phyloP scores from a whole-genome alignment of 2,329 filamentous ascomycete genomes.

The Alternaria sp. region DNA sequence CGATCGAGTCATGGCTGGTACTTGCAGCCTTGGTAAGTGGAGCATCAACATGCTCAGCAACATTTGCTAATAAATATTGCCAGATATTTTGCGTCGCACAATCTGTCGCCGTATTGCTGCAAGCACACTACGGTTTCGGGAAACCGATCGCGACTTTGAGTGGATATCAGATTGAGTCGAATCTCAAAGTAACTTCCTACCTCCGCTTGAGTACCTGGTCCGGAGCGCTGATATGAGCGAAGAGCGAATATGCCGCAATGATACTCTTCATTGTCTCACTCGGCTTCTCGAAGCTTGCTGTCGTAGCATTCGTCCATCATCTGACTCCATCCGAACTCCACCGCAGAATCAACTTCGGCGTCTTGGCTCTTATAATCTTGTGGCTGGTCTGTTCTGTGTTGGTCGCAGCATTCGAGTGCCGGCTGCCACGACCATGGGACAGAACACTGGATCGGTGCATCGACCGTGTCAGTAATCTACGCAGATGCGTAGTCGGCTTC shows the following conservation, averaged over 20 bases:
- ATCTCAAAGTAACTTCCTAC: constrained; percentile 14
- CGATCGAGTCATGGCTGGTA: constrained; percentile 20
- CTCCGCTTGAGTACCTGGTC: background rate
- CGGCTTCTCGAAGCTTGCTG: constrained; percentile 35
- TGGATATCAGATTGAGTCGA: constrained; percentile 13
- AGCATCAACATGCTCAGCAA: no score
- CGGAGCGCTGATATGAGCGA: background rate
- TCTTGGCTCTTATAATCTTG: constrained; percentile 10
- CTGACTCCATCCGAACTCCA: constrained; percentile 26
- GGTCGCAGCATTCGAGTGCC: constrained; percentile 22
- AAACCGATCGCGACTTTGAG: constrained; percentile 22
- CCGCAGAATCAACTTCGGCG: constrained; percentile 19
- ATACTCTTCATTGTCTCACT: constrained; percentile 32
- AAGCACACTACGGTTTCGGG: constrained; percentile 28
- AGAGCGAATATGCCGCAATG: constrained; percentile 36
- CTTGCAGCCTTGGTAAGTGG: constrained; percentile 21
- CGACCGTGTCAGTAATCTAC: constrained; percentile 18
- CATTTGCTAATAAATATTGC: background rate
- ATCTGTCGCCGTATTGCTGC: constrained; percentile 22
- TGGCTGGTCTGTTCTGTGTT: constrained; percentile 25
- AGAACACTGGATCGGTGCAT: constrained; percentile 16
- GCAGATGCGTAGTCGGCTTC: background rate
- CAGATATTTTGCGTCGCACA: constrained; percentile 27
- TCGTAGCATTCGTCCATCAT: constrained; percentile 31
- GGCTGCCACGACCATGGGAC: constrained; percentile 28